Evolutionary conservation across 1,284 basidiomycete species (phyloP).

Genomic region (Porogramme epimiltina): DNA sequence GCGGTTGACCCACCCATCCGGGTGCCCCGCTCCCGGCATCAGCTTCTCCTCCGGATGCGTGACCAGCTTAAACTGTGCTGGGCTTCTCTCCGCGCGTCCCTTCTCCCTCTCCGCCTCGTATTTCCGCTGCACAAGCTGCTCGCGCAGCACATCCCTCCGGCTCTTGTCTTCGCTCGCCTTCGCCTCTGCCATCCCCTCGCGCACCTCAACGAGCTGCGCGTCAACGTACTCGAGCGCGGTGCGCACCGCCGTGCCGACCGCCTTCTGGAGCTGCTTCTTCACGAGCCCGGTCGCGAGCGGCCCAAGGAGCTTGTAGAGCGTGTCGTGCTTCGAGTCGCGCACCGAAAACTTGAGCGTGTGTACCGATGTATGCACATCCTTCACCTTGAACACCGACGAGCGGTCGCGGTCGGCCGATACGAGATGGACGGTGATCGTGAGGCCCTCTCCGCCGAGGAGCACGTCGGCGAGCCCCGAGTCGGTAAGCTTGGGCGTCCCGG

Average conservation of each 20-base stretch:
- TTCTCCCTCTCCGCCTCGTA: constrained; percentile 46
- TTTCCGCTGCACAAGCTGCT: constrained; percentile 55
- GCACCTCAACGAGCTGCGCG: constrained; percentile 79
- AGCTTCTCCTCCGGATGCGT: constrained; percentile 62
- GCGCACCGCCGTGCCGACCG: constrained; percentile 73
- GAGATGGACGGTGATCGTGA: constrained; percentile 67
- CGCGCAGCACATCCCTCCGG: constrained; percentile 64
- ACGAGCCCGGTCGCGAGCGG: constrained; percentile 80
- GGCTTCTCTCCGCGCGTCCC: constrained; percentile 42
- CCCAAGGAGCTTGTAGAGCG: constrained; percentile 83
- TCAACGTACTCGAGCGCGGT: constrained; percentile 86
- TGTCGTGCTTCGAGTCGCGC: constrained; percentile 89
- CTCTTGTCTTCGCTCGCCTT: constrained; percentile 53
- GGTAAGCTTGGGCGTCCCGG: constrained; percentile 76
- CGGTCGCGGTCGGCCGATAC: constrained; percentile 66
- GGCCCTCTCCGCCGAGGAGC: constrained; percentile 78
- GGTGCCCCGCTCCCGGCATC: constrained; percentile 60
- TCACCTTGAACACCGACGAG: constrained; percentile 78
- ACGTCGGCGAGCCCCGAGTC: constrained; percentile 94
- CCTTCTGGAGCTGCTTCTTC: constrained; percentile 90
- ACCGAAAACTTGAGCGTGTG: constrained; percentile 89
- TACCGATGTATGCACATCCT: constrained; percentile 77
- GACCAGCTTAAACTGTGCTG: constrained; percentile 74
- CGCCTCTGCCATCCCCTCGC: constrained; percentile 75
- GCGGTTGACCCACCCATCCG: constrained; percentile 71